Evolutionary conservation across 2,329 filamentous ascomycete genomes (phyloP).

Genomic region (Aspergillus awamori): DNA sequence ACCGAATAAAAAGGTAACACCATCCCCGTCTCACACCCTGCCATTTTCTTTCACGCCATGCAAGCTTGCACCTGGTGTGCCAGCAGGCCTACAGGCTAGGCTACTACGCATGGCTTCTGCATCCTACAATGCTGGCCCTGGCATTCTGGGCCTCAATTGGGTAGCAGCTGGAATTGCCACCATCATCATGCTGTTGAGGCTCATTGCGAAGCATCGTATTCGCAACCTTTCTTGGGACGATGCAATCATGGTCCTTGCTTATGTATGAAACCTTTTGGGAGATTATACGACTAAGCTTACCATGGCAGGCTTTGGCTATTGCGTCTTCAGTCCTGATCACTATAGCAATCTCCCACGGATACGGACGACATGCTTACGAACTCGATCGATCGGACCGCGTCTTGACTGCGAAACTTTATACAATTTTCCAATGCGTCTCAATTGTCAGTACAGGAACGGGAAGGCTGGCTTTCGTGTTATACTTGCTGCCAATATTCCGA

Average conservation of each 20-base stretch:
- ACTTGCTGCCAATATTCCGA: conserved; percentile 11
- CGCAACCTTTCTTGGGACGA: conserved; percentile 14
- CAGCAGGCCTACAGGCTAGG: neutral
- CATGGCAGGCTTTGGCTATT: neutral
- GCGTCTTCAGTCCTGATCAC: neutral
- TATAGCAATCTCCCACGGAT: neutral
- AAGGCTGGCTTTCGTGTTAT: conserved; percentile 7
- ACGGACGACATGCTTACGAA: neutral
- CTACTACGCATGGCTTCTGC: neutral
- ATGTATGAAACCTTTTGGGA: conserved; percentile 1
- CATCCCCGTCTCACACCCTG: neutral
- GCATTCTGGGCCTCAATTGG: neutral
- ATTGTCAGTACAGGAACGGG: neutral
- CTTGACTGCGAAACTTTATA: neutral
- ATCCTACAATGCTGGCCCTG: neutral
- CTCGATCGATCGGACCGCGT: too few species aligned
- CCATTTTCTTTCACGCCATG: neutral
- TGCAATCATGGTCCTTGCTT: conserved; percentile 8
- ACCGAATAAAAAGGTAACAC: neutral
- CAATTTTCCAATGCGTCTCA: neutral
- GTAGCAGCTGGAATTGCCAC: neutral
- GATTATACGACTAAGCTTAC: neutral
- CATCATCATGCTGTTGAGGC: conserved; percentile 1
- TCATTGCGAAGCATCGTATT: conserved; percentile 12
- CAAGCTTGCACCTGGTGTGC: neutral